Evolutionary conservation across 2,329 filamentous ascomycete genomes (phyloP).

Genomic region (Colletotrichum abscissum): DNA sequence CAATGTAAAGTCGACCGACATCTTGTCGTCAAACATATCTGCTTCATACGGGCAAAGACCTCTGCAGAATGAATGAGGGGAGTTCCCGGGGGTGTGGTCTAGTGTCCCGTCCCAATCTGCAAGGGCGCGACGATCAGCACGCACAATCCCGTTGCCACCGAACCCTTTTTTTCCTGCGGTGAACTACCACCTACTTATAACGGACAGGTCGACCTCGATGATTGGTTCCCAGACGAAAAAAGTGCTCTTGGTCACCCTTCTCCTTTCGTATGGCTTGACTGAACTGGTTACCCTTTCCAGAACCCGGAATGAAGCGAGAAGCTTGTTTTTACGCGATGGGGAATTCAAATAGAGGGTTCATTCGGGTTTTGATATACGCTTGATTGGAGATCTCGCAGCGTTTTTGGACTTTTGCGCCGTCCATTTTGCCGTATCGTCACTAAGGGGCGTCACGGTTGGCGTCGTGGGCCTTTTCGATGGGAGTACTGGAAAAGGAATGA

Average conservation of each 20-base stretch:
- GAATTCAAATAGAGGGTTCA: neutral
- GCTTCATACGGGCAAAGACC: too few species aligned
- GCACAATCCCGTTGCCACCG: neutral
- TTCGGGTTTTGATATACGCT: too few species aligned
- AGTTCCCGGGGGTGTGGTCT: neutral
- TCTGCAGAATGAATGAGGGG: too few species aligned
- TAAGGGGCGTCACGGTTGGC: fast-evolving
- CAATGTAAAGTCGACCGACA: too few species aligned
- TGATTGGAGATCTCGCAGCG: neutral
- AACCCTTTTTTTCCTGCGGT: neutral
- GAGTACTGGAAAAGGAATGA: too few species aligned
- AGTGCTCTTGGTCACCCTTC: too few species aligned
- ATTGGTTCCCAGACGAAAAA: neutral
- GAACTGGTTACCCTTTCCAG: neutral
- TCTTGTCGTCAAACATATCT: neutral
- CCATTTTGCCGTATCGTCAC: neutral
- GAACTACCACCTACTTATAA: neutral
- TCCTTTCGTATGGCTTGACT: neutral
- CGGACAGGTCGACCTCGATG: neutral
- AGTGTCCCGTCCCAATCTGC: neutral
- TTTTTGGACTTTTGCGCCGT: neutral
- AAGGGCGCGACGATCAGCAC: neutral
- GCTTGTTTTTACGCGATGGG: neutral
- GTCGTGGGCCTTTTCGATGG: too few species aligned
- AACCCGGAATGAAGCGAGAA: neutral